Percentiles rank a stretch among this genome's conserved stretches.
These are phyloP conservation scores for Pseudonitzschia multiseries DNA, from an alignment of 108 stramenopile species.

Conservation along the genomic window DNA sequence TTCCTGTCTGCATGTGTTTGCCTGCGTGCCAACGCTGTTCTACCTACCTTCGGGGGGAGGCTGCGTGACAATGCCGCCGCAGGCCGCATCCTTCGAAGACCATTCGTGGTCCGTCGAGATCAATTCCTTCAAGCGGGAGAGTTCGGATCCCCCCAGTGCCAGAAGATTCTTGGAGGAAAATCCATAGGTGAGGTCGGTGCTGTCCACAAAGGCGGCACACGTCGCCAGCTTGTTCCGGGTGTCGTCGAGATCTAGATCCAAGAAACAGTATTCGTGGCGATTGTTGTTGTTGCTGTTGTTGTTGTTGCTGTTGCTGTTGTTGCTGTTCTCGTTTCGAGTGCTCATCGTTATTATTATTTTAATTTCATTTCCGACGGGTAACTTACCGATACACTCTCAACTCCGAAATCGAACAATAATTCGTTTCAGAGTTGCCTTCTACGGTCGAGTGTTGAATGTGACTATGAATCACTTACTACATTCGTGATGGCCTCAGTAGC, in stretches of 20 bases:
- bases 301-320: too few species aligned
- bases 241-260: conserved; percentile 54
- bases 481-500: too few species aligned
- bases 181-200: conserved; percentile 78
- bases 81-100: conserved; percentile 27
- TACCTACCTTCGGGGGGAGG: conserved; percentile 26
- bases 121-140: conserved; percentile 65
- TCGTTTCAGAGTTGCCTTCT: too few species aligned
- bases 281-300: background rate
- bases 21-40: too few species aligned
- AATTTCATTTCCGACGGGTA: too few species aligned
- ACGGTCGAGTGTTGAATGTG: too few species aligned
- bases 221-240: conserved; percentile 39
- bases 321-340: conserved; percentile 7
- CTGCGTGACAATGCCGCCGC: conserved; percentile 30
- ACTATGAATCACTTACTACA: too few species aligned
- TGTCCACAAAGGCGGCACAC: conserved; percentile 81
- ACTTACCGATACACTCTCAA: too few species aligned
- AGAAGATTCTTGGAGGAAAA: conserved; percentile 67
- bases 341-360: too few species aligned
- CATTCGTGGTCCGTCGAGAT: conserved; percentile 73
- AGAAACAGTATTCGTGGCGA: conserved; percentile 33
- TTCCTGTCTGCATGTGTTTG: too few species aligned
- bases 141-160: conserved; percentile 70
- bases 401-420: too few species aligned